A percentile compares a stretch with the other conserved stretches of the same genome.
phyloP scores from a whole-genome alignment of 2,329 filamentous ascomycete genomes.

The Pseudogymnoascus sp. region DNA sequence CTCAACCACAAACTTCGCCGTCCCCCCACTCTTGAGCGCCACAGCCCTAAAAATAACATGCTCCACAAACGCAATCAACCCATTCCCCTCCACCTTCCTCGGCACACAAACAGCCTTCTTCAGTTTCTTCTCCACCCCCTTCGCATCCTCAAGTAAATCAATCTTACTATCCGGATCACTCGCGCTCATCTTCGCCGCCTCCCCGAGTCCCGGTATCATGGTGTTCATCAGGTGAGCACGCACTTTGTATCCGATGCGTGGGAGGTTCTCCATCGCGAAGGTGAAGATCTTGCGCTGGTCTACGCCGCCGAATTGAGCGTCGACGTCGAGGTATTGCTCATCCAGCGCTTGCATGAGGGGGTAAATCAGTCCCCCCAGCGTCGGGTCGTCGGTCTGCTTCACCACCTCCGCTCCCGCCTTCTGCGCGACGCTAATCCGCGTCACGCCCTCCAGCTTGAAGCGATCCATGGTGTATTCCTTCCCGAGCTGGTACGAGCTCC shows the following conservation, averaged over 20 bases:
- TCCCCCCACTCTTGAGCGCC: conserved; percentile 47
- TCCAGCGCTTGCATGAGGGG: conserved; percentile 85
- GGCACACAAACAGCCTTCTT: conserved; percentile 77
- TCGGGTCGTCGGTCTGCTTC: conserved; percentile 76
- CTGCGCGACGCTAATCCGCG: conserved; percentile 47
- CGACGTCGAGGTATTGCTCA: conserved; percentile 79
- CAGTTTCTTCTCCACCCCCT: conserved; percentile 71
- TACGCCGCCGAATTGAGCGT: conserved; percentile 78
- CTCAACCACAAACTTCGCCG: conserved; percentile 59
- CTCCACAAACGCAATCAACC: conserved; percentile 78
- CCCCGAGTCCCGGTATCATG: conserved; percentile 79
- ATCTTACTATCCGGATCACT: conserved; percentile 76
- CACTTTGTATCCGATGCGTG: conserved; percentile 72
- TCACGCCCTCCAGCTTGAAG: conserved; percentile 54
- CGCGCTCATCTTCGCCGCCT: conserved; percentile 80
- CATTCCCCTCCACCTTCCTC: conserved; percentile 73
- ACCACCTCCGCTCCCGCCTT: conserved; percentile 91
- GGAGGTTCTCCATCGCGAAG: conserved; percentile 75
- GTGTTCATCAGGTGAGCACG: conserved; percentile 71
- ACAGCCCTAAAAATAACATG: conserved; percentile 75
- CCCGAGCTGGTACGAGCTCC: conserved; percentile 71
- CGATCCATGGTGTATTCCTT: conserved; percentile 80
- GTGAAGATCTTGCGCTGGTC: conserved; percentile 90
- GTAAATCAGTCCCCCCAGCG: conserved; percentile 69
- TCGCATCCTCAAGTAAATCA: conserved; percentile 75